Evolutionary conservation across 1,139 yeast genomes (phyloP).

Genomic region (Candida tetrigidarum): DNA sequence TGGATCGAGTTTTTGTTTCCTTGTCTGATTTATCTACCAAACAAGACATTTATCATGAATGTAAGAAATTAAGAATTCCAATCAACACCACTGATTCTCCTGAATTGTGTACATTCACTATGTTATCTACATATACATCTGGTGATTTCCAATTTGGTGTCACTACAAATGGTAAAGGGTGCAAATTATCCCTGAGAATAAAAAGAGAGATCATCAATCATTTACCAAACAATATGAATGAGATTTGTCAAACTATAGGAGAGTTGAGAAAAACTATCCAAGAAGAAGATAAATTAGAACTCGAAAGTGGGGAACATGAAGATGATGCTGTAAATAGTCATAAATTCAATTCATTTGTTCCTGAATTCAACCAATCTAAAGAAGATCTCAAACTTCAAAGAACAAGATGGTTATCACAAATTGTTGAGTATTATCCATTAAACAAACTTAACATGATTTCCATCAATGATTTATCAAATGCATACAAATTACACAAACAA

Average conservation of each 20-base stretch:
- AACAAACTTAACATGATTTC: slow-evolving; percentile 59
- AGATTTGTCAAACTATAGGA: slow-evolving; percentile 72
- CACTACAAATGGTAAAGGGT: slow-evolving; percentile 89
- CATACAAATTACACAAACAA: slow-evolving; percentile 27
- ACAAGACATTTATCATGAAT: slow-evolving; percentile 46
- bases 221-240: slow-evolving; percentile 73
- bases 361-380: slow-evolving; percentile 59
- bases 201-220: slow-evolving; percentile 70
- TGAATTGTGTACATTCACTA: slow-evolving; percentile 72
- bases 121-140: slow-evolving; percentile 70
- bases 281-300: slow-evolving; percentile 49
- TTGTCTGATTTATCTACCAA: slow-evolving; percentile 35
- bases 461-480: slow-evolving; percentile 56
- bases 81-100: slow-evolving; percentile 79
- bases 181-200: slow-evolving; percentile 80
- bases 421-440: slow-evolving; percentile 90
- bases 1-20: slow-evolving; percentile 77
- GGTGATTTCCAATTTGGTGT: slow-evolving; percentile 85
- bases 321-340: slow-evolving; percentile 70
- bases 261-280: slow-evolving; percentile 60
- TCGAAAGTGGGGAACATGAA: slow-evolving; percentile 59
- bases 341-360: slow-evolving; percentile 62
- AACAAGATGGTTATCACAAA: slow-evolving; percentile 85
- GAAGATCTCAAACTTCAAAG: slow-evolving; percentile 61
- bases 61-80: slow-evolving; percentile 72